A percentile compares a stretch with the other conserved stretches of the same genome.
These are phyloP conservation scores for Pleurotus giganteus DNA, from an alignment of 768 basidiomycete species.

Conservation along the genomic window DNA sequence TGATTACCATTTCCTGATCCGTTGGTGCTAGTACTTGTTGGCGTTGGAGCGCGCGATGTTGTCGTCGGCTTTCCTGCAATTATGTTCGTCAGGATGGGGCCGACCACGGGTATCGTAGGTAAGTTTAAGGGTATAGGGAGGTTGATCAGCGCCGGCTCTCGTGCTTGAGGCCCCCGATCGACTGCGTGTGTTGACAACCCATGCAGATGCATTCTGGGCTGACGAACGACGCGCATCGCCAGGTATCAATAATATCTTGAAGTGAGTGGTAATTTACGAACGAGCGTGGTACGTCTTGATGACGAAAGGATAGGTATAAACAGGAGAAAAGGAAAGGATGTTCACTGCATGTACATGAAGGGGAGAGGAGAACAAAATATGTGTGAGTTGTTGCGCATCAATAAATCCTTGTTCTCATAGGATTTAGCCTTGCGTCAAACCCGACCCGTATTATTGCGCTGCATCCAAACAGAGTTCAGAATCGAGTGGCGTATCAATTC, in stretches of 20 bases:
- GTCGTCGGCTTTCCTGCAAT: constrained; percentile 20
- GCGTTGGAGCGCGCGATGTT: constrained; percentile 4
- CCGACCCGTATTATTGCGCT: constrained; percentile 5
- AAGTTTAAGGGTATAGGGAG: constrained; percentile 29
- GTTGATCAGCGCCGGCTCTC: constrained; percentile 37
- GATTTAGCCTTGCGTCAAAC: constrained; percentile 1
- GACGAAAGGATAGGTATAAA: constrained; percentile 2
- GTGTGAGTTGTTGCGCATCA: background rate
- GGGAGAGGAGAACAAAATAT: background rate
- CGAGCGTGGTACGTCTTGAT: constrained; percentile 1
- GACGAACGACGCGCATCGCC: background rate
- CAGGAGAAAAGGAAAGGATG: background rate
- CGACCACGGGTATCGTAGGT: constrained; percentile 39
- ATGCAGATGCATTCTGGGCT: background rate
- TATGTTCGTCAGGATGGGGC: constrained; percentile 33
- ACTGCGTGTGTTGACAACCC: constrained; percentile 9
- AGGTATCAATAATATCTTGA: background rate
- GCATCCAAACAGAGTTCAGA: background rate
- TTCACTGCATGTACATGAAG: constrained; percentile 4
- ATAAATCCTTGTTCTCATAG: constrained; percentile 10
- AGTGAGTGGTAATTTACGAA: constrained; percentile 6
- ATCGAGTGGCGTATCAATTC: constrained; percentile 4
- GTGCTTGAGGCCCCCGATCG: constrained; percentile 24
- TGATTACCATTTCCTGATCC: constrained; percentile 13
- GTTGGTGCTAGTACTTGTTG: constrained; percentile 10